Conservation (phyloP, 176 grass and related monocot genomes). For the Elaeis guineensis region DNA sequence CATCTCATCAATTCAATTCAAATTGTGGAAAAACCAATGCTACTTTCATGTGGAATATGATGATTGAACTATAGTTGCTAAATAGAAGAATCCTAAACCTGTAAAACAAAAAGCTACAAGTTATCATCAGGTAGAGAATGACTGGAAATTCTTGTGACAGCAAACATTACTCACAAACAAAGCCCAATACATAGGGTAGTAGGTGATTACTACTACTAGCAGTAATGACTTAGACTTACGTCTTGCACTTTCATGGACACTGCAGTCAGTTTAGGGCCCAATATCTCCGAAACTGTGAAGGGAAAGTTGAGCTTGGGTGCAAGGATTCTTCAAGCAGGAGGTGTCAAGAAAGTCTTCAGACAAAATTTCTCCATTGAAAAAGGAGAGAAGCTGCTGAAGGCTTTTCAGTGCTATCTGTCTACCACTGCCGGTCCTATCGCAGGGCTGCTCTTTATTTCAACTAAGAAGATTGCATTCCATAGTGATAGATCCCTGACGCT, state of each 20-base stretch:
- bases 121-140: no score
- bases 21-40: no score
- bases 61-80: no score
- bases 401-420: slow-evolving; percentile 19
- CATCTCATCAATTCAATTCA: not conserved
- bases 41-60: no score
- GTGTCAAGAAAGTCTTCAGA: slow-evolving; percentile 14
- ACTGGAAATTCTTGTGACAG: no score
- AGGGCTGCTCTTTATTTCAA: slow-evolving; percentile 12
- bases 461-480: slow-evolving; percentile 20
- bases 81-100: no score
- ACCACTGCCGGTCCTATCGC: slow-evolving; percentile 12
- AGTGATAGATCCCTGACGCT: slow-evolving; percentile 14
- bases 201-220: no score
- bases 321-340: slow-evolving; percentile 11
- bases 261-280: slow-evolving; percentile 13
- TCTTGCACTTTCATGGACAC: no score
- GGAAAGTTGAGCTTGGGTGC: slow-evolving; percentile 14
- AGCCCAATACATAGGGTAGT: no score
- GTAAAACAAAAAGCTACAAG: no score
- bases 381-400: slow-evolving; percentile 15
- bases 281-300: slow-evolving; percentile 12
- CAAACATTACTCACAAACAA: no score
- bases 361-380: slow-evolving; percentile 14
- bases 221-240: no score